These are phyloP conservation scores for Nakazawaea wickerhamii DNA, from an alignment of 805 yeast genomes.

Conservation along the genomic window DNA sequence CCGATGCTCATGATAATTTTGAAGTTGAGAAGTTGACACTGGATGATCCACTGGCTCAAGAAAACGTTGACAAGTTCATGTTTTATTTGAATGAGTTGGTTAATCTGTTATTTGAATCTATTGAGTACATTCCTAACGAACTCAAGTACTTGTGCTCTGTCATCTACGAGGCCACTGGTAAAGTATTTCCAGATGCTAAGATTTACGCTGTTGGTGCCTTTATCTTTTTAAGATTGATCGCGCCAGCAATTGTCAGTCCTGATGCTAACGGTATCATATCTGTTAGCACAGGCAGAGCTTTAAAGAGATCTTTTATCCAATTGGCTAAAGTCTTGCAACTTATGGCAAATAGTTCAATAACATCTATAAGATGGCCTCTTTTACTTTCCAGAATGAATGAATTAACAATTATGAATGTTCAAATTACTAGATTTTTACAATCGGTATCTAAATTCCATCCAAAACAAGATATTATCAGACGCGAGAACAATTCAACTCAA, in stretches of 20 bases:
- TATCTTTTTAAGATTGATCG: slow-evolving; percentile 70
- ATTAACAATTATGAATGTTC: slow-evolving; percentile 31
- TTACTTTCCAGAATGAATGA: slow-evolving; percentile 37
- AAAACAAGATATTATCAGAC: slow-evolving; percentile 18
- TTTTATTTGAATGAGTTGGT: slow-evolving; percentile 52
- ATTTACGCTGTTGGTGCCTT: slow-evolving; percentile 80
- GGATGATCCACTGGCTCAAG: slow-evolving; percentile 32
- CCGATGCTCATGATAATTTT: slow-evolving; percentile 43
- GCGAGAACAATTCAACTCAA: slow-evolving; percentile 19
- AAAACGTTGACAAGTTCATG: slow-evolving; percentile 43
- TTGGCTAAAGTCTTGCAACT: slow-evolving; percentile 81
- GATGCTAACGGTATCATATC: slow-evolving; percentile 40
- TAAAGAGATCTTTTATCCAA: slow-evolving; percentile 64
- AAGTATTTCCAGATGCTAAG: slow-evolving; percentile 63
- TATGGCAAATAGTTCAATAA: slow-evolving; percentile 77
- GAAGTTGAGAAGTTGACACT: slow-evolving; percentile 54
- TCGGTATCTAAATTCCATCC: slow-evolving; percentile 24
- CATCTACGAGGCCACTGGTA: slow-evolving; percentile 49
- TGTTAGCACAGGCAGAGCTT: slow-evolving; percentile 14
- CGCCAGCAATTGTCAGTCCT: slow-evolving; percentile 90
- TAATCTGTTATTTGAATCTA: slow-evolving; percentile 51
- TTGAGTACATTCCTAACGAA: slow-evolving; percentile 60
- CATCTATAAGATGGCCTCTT: slow-evolving; percentile 59
- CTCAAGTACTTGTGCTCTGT: slow-evolving; percentile 66
- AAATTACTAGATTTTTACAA: slow-evolving; percentile 36